phyloP scores from a whole-genome alignment of 139 green algal genomes.

The Ettlia oleoabundans region DNA sequence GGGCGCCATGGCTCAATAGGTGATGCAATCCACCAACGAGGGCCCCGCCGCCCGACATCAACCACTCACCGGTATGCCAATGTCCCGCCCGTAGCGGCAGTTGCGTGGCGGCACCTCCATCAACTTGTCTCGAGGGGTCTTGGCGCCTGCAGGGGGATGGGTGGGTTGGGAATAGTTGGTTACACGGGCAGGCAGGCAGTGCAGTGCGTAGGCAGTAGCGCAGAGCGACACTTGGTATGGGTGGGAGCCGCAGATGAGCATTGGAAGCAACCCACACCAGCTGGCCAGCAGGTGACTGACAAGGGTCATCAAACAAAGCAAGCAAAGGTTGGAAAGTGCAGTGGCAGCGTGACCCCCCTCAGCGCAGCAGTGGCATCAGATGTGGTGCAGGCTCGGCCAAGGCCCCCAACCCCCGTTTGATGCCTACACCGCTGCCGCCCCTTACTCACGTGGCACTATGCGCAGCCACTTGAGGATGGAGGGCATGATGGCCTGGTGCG shows the following conservation, averaged over 20 bases:
- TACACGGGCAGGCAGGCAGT: slow-evolving; percentile 2
- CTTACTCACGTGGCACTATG: slow-evolving; percentile 28
- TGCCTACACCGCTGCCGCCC: too few relatives aligned
- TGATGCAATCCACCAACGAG: neutral
- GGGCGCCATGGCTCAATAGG: too few relatives aligned
- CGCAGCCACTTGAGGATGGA: slow-evolving; percentile 34
- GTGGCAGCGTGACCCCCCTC: too few relatives aligned
- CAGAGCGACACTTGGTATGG: too few relatives aligned
- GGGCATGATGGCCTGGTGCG: slow-evolving; percentile 39
- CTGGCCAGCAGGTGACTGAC: too few relatives aligned
- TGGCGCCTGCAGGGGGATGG: slow-evolving; percentile 39
- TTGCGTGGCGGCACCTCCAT: slow-evolving; percentile 50
- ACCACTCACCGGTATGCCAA: slow-evolving; percentile 52
- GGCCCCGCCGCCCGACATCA: neutral
- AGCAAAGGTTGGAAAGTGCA: too few relatives aligned
- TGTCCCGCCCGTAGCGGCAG: slow-evolving; percentile 55
- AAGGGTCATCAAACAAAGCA: too few relatives aligned
- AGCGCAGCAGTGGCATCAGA: neutral
- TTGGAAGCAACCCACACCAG: too few relatives aligned
- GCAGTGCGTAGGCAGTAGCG: too few relatives aligned
- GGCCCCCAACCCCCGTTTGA: neutral
- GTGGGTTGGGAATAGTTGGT: too few relatives aligned
- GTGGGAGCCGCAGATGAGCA: too few relatives aligned
- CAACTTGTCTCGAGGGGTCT: slow-evolving; percentile 50
- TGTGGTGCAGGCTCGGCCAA: neutral